Base-by-base conservation (phyloP, 129 eudicot genomes). In the Kitagawia praeruptora region DNA sequence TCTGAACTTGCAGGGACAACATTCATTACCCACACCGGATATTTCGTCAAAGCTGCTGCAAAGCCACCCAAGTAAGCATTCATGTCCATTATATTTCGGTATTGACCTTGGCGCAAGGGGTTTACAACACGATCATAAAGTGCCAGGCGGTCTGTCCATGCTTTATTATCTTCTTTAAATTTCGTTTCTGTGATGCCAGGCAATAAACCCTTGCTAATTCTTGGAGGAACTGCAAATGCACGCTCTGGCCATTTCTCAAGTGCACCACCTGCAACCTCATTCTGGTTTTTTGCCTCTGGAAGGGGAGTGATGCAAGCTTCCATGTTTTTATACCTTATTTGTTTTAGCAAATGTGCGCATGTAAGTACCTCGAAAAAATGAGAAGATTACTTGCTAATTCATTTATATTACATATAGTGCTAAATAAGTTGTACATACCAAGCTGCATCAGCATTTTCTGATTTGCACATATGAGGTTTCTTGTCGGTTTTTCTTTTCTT, bases 11-110 rank as follows among this genome's bases (percentile, higher is more conserved):
- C 87, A 1, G 99, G 97, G 51, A 95, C 93, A 31, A 92, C 99
- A 66, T 95, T 95, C 99, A 95, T 95, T 23, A 95, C 97, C 99
- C 99, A 95, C 47, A 95, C 97, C 0, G 99, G 99, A 85, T 86
- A 88, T 63, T 86, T 82, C 70, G 80, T 0, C 84, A 92, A 70
- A 71, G 97, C 93, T 66, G 99, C 96, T 19, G 96, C 92, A 79
- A 95, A 92, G 75, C 98, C 98, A 41, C 98, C 97, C 18, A 95
- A 44, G 80, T 92, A 84, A 58, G 98, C 97, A 85, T 92, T 95
- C 97, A 92, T 92, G 85, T 95, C 98, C 93, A 95, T 81, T 46
- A 95, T 82, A 72, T 95, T 95, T 28, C 98, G 87, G 81, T 77
- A 87, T 61, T 70, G 77, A 38, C 97, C 98, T 74, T 83, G 87